Conservation (phyloP, 2,329 filamentous ascomycete genomes). For the Neofusicoccum umdonicola region DNA sequence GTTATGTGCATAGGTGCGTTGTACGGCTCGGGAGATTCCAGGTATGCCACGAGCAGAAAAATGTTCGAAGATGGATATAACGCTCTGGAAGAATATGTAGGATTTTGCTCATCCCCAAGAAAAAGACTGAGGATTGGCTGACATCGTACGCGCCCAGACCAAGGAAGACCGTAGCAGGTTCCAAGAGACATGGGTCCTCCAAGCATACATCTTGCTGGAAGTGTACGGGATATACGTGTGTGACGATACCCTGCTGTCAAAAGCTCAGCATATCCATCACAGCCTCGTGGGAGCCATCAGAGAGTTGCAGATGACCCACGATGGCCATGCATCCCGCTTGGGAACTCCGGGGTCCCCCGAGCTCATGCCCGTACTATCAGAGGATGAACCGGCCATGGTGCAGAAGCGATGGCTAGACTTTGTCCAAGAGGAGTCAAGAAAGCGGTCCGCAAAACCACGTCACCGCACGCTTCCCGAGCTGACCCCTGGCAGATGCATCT, state of each 20-base stretch:
- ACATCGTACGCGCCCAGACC: neutral
- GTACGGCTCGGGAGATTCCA: neutral
- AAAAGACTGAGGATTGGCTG: no score
- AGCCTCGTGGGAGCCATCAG: neutral
- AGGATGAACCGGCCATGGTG: neutral
- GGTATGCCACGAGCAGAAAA: neutral
- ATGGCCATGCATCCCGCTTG: neutral
- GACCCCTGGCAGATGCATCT: conserved; percentile 24
- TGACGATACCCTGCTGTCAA: conserved; percentile 5
- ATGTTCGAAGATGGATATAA: neutral
- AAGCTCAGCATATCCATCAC: neutral
- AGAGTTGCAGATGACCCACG: neutral
- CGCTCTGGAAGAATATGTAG: neutral
- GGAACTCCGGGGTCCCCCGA: conserved; percentile 23
- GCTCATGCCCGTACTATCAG: conserved; percentile 20
- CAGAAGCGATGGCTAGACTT: neutral
- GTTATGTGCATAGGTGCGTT: neutral
- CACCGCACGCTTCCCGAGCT: conserved; percentile 15
- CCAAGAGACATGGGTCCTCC: conserved; percentile 17
- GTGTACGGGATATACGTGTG: conserved; percentile 23
- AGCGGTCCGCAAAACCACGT: neutral
- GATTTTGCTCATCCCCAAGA: neutral
- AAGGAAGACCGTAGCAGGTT: neutral
- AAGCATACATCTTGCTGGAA: conserved; percentile 24
- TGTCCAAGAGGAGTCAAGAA: neutral